Conservation (phyloP, 2,329 filamentous ascomycete species). For the Lachnellula suecica region DNA sequence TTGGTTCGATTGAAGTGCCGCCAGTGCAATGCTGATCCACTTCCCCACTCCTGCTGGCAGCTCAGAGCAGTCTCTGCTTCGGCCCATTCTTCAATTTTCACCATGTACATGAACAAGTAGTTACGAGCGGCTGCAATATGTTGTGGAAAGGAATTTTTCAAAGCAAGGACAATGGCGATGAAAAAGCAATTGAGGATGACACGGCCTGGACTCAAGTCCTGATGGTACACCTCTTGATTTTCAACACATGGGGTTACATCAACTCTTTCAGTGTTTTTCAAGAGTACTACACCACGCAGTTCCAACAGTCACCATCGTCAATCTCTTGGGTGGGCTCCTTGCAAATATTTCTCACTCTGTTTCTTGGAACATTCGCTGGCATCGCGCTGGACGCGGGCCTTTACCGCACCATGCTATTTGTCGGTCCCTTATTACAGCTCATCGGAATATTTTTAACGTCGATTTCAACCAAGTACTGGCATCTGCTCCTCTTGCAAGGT, state of each 20-base stretch:
- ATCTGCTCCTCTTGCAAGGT: constrained; percentile 41
- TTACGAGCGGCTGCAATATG: background rate
- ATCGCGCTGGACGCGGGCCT: constrained; percentile 38
- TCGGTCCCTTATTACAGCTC: constrained; percentile 16
- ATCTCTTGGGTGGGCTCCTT: constrained; percentile 44
- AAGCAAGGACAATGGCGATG: background rate
- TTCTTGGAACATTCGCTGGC: constrained; percentile 36
- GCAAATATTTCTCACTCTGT: constrained; percentile 38
- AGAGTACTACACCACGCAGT: constrained; percentile 35
- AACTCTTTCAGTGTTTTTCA: constrained; percentile 41
- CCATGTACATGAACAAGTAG: background rate
- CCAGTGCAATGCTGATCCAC: background rate
- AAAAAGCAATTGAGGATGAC: background rate
- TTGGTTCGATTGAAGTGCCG: background rate
- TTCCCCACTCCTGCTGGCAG: background rate
- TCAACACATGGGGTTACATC: constrained; percentile 33
- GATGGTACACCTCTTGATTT: constrained; percentile 25
- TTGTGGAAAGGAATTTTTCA: background rate
- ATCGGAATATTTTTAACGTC: constrained; percentile 38
- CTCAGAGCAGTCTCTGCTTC: background rate
- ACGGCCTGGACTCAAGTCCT: constrained; percentile 33
- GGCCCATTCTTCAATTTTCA: background rate
- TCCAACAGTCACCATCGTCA: constrained; percentile 32
- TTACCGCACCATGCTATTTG: constrained; percentile 25
- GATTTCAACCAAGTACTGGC: constrained; percentile 37